A percentile compares a stretch with the other conserved stretches of the same genome.
Conservation (phyloP, 2,329 filamentous ascomycete species). For the Aureobasidium sp. region DNA sequence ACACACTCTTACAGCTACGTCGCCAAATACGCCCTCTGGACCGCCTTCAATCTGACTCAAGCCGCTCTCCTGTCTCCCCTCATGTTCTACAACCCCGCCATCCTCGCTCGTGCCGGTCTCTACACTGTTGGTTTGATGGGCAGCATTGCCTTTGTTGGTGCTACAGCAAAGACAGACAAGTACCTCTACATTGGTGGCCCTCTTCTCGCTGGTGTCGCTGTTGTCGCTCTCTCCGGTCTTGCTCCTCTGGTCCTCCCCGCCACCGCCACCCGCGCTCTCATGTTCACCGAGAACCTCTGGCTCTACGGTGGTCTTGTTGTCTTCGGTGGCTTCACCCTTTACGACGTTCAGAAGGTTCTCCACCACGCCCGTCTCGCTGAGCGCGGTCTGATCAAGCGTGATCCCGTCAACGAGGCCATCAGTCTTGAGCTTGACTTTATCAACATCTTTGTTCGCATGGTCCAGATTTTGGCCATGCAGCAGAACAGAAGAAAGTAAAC, state of each 20-base stretch:
- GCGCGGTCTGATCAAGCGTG: constrained; percentile 81
- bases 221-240: constrained; percentile 92
- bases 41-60: constrained; percentile 94
- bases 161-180: constrained; percentile 99
- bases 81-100: constrained; percentile 86
- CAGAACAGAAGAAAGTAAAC: constrained; percentile 39
- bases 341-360: constrained; percentile 97
- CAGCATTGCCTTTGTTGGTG: constrained; percentile 91
- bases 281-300: constrained; percentile 94
- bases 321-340: constrained; percentile 98
- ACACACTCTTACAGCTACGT: constrained; percentile 73
- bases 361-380: constrained; percentile 89
- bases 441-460: constrained; percentile 98
- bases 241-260: constrained; percentile 91
- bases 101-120: constrained; percentile 93
- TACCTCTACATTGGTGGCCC: constrained; percentile 98
- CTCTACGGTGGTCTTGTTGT: constrained; percentile 95
- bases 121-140: constrained; percentile 99
- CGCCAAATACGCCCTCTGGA: constrained; percentile 95
- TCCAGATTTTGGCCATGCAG: constrained; percentile 75
- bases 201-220: constrained; percentile 90
- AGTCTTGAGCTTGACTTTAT: constrained; percentile 96
- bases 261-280: constrained; percentile 87
- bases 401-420: constrained; percentile 97
- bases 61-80: constrained; percentile 91